Base-by-base conservation (phyloP, 441 rosid species). In the Viola pubescens region DNA sequence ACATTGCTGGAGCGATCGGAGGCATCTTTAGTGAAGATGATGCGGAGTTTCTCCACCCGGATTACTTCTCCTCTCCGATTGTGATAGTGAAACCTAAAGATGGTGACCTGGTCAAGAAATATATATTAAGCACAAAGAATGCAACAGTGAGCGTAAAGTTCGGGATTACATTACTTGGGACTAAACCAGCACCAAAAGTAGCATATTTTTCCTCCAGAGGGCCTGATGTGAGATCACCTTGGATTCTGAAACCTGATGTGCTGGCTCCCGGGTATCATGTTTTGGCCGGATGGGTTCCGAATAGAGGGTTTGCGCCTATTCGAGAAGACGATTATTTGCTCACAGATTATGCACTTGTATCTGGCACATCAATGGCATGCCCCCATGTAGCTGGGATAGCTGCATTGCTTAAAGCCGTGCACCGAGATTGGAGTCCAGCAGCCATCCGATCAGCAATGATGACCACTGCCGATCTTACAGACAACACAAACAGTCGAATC, bases 161-260 rank as follows among this genome's bases (percentile, higher is more conserved):
- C 55, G 75, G 61, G 46, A 19, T 43, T 14, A 81, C 82, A 6
- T 0, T 56, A 13, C 14, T 60, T 5, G 75, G 79, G 39, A 50
- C 56, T 11, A 65, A 71, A 49, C 76, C 81, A 56, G 70, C 75
- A 50, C 82, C 85, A 19, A 59, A 70, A 50, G 81, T 75, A 5
- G 73, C 72, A 5, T n/a, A 11, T 37, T 75, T 73, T 63, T 75
- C 75, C 0, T 67, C 81, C 0, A 49, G 79, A 47, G 85, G 82
- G 37, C 85, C 80, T 3, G 61, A 54, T 48, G 44, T 0, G 4
- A 65, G 61, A 54, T 74, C 76, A 16, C 81, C 79, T 2, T 71
- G 80, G 80, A 61, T 78, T n/a, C 62, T 81, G 43, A 75, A 81
- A 60, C 81, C 82, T 4, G 82, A 78, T 51, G n/a, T 81, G 8